Evolutionary conservation across 169 alveolate species (phyloP).

Genomic region (Plasmodium yoelii): DNA sequence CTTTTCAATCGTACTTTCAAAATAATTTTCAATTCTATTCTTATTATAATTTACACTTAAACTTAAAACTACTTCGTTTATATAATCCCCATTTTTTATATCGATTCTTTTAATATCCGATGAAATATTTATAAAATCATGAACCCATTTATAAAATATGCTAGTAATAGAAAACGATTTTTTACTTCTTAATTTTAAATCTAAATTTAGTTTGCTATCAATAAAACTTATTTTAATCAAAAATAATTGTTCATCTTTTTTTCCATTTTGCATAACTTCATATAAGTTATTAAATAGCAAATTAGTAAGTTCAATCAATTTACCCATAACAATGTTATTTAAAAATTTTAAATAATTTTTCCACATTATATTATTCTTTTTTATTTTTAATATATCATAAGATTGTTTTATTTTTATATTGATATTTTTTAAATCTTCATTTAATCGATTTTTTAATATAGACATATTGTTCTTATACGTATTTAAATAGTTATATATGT

Average conservation of each 20-base stretch:
- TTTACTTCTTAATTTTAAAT: conserved; percentile 47
- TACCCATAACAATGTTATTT: conserved; percentile 87
- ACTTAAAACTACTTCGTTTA: conserved; percentile 49
- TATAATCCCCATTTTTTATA: conserved; percentile 64
- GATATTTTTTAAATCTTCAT: conserved; percentile 86
- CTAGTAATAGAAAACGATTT: conserved; percentile 31
- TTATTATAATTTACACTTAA: conserved; percentile 46
- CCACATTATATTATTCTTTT: conserved; percentile 91
- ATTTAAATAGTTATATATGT: conserved; percentile 78
- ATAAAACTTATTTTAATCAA: conserved; percentile 44
- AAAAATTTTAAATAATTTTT: conserved; percentile 90
- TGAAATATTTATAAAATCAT: conserved; percentile 55
- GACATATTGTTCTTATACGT: conserved; percentile 81
- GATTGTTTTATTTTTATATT: conserved; percentile 89
- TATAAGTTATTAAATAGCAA: conserved; percentile 35
- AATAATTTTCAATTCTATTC: conserved; percentile 30
- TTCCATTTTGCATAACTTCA: conserved; percentile 19
- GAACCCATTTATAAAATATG: conserved; percentile 64
- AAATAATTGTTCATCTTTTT: conserved; percentile 47
- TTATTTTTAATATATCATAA: conserved; percentile 88
- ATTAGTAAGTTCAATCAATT: conserved; percentile 55
- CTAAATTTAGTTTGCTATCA: conserved; percentile 32
- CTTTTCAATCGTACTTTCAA: conserved; percentile 41
- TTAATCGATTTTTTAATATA: conserved; percentile 77
- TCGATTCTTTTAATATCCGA: conserved; percentile 72